These are phyloP conservation scores for Tylopilus subfusipes DNA, from an alignment of 768 basidiomycete genomes.

Conservation along the genomic window DNA sequence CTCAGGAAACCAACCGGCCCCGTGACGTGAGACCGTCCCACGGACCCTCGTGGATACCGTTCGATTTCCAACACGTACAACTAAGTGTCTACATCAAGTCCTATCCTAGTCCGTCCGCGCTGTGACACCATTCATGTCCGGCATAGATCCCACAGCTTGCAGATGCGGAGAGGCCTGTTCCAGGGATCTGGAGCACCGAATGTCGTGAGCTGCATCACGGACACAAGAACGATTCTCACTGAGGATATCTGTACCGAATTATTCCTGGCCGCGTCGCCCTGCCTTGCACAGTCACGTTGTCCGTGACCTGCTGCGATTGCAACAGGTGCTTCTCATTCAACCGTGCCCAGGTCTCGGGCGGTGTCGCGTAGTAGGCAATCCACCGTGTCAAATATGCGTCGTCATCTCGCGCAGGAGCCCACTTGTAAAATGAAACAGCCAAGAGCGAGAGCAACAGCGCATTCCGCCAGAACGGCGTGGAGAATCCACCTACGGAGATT, in stretches of 20 bases:
- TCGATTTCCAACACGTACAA: background rate
- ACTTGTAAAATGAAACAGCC: constrained; percentile 60
- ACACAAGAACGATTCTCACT: constrained; percentile 47
- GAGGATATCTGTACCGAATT: constrained; percentile 67
- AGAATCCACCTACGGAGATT: constrained; percentile 45
- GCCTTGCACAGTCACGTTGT: constrained; percentile 40
- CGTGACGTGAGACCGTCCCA: constrained; percentile 26
- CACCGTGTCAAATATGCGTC: constrained; percentile 64
- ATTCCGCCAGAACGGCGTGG: constrained; percentile 65
- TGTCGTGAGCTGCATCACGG: background rate
- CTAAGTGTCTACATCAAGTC: background rate
- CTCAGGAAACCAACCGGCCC: constrained; percentile 11
- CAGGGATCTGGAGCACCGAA: constrained; percentile 41
- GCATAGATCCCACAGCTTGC: constrained; percentile 50
- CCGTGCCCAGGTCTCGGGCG: constrained; percentile 51
- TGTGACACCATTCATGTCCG: constrained; percentile 34
- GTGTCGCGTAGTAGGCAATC: constrained; percentile 55
- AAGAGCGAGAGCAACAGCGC: constrained; percentile 49
- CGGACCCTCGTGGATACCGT: constrained; percentile 7
- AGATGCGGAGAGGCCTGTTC: constrained; percentile 60
- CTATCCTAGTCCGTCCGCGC: constrained; percentile 30
- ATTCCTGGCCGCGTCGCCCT: constrained; percentile 44
- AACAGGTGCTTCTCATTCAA: constrained; percentile 55
- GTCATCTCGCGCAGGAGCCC: constrained; percentile 57
- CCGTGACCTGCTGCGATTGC: constrained; percentile 40